Evolutionary conservation across 495 filamentous ascomycete genomes (phyloP).

Genomic region (Penicillium cataractarum): DNA sequence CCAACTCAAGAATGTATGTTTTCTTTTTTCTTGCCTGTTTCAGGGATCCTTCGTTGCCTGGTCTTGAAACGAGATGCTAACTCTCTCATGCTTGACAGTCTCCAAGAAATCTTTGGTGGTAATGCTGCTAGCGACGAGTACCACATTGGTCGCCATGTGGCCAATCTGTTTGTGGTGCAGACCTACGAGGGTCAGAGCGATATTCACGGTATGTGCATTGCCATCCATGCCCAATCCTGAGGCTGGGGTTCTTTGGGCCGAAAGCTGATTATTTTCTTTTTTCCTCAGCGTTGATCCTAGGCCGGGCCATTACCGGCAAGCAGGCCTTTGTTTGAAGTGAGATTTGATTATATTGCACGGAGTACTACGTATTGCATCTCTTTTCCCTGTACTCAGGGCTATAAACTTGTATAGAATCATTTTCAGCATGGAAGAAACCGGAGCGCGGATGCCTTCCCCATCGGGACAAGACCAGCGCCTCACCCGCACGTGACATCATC

Average conservation of each 20-base stretch:
- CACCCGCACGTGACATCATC: conserved; percentile 40
- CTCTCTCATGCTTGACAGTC: conserved; percentile 37
- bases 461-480: conserved; percentile 26
- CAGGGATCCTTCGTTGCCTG: background rate
- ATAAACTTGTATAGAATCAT: conserved; percentile 13
- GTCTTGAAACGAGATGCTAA: conserved; percentile 14
- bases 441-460: conserved; percentile 22
- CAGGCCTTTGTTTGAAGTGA: conserved; percentile 66
- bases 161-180: conserved; percentile 96
- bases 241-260: conserved; percentile 3
- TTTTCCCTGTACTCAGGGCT: conserved; percentile 8
- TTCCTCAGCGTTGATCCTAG: conserved; percentile 62
- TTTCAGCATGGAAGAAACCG: conserved; percentile 6
- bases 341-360: conserved; percentile 3
- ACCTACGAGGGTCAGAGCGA: conserved; percentile 98
- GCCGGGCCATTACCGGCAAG: conserved; percentile 69
- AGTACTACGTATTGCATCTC: background rate
- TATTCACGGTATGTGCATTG: conserved; percentile 71
- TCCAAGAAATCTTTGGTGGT: conserved; percentile 96
- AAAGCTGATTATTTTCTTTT: conserved; percentile 17
- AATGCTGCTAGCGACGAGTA: conserved; percentile 98
- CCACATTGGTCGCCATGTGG: conserved; percentile 88
- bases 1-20: conserved; percentile 72
- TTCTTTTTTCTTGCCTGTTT: conserved; percentile 9
- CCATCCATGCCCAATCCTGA: conserved; percentile 10